Conservation (phyloP, 192 early-diverging fungal genomes). For the Borealophlyctis nickersoniae region DNA sequence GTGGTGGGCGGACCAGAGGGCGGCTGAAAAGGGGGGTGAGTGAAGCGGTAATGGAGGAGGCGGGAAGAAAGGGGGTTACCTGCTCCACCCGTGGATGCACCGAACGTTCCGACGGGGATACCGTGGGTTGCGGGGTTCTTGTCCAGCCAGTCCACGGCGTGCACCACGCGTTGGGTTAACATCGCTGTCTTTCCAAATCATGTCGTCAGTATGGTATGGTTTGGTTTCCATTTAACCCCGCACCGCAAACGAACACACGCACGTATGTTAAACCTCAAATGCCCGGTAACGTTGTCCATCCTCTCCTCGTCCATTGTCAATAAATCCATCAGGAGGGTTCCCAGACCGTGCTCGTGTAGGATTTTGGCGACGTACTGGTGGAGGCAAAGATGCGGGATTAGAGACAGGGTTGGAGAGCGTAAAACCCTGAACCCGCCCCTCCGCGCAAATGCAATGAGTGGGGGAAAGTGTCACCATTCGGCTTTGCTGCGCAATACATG, state of each 20-base stretch:
- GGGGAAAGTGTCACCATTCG: too few relatives aligned
- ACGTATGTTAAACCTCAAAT: slow-evolving; percentile 12
- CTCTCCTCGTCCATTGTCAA: slow-evolving; percentile 8
- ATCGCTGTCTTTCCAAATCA: neutral
- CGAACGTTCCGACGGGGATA: slow-evolving; percentile 6
- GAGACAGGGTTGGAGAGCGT: too few relatives aligned
- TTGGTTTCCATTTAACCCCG: too few relatives aligned
- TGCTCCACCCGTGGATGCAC: slow-evolving; percentile 18
- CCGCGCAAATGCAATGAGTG: too few relatives aligned
- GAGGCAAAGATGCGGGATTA: too few relatives aligned
- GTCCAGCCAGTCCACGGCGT: slow-evolving; percentile 2
- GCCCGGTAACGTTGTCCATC: slow-evolving; percentile 7
- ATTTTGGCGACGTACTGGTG: slow-evolving; percentile 6
- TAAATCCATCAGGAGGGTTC: slow-evolving; percentile 17
- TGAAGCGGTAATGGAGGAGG: neutral
- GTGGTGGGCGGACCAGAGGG: slow-evolving; percentile 10
- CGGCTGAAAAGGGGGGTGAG: slow-evolving; percentile 5
- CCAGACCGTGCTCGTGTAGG: slow-evolving; percentile 3
- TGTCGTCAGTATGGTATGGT: neutral
- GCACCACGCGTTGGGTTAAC: neutral
- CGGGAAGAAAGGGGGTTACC: neutral
- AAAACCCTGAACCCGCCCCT: too few relatives aligned
- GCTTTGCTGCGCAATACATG: too few relatives aligned
- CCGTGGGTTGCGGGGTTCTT: neutral
- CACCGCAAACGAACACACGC: neutral